These are phyloP conservation scores for Mycosphaerelloides madeirae DNA, from an alignment of 2,329 filamentous ascomycete species.

Conservation along the genomic window DNA sequence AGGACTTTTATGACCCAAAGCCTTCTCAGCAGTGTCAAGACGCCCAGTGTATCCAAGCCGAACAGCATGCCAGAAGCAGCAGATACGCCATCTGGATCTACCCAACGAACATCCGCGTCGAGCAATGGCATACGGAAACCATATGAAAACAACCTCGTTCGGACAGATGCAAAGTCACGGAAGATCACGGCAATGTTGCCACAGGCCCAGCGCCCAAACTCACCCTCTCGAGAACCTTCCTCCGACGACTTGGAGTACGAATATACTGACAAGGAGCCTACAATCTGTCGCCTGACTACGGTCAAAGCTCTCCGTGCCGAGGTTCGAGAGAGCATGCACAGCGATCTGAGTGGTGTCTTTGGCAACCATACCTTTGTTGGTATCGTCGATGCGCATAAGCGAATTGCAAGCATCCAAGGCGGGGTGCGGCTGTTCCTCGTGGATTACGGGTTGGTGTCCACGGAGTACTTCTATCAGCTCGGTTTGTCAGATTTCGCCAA, in stretches of 20 bases:
- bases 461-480: constrained; percentile 93
- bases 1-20: constrained; percentile 93
- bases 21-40: constrained; percentile 63
- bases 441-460: constrained; percentile 80
- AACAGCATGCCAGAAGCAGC: constrained; percentile 27
- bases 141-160: constrained; percentile 82
- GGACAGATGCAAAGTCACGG: constrained; percentile 80
- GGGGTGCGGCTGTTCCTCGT: constrained; percentile 88
- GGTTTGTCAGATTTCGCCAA: constrained; percentile 94
- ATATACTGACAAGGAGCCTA: constrained; percentile 62
- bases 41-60: constrained; percentile 43
- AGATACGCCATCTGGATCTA: constrained; percentile 30
- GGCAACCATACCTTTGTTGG: constrained; percentile 89
- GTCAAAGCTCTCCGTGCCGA: constrained; percentile 76
- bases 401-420: constrained; percentile 87
- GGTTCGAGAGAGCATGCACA: constrained; percentile 78
- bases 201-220: constrained; percentile 42
- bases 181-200: constrained; percentile 97
- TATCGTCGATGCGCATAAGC: constrained; percentile 78
- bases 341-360: constrained; percentile 80
- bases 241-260: constrained; percentile 64
- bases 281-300: constrained; percentile 71
- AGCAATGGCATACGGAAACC: constrained; percentile 46
- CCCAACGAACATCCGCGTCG: constrained; percentile 31
- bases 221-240: constrained; percentile 28